phyloP scores from a whole-genome alignment of 2,329 filamentous ascomycete species.

The Calonectria honghensis region DNA sequence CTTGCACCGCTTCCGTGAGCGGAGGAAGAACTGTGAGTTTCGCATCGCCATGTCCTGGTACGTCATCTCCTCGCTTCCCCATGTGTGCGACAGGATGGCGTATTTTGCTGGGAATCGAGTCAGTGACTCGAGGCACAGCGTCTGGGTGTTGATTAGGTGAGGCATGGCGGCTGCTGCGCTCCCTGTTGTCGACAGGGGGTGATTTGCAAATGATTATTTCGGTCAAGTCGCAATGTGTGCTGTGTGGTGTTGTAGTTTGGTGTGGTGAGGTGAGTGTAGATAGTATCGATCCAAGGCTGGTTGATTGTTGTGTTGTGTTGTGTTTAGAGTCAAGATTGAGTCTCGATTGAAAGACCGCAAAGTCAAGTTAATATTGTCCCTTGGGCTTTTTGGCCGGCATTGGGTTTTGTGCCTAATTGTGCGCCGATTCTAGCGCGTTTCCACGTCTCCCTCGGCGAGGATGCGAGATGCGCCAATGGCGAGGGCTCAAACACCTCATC shows the following conservation, averaged over 20 bases:
- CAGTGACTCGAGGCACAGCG: slow-evolving; percentile 11
- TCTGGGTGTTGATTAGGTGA: slow-evolving; percentile 21
- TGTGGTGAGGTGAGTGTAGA: not conserved
- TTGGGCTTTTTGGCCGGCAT: not conserved
- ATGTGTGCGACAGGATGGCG: slow-evolving; percentile 20
- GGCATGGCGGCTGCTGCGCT: slow-evolving; percentile 9
- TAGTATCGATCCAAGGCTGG: not conserved
- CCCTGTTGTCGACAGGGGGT: not conserved
- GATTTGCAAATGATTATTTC: not conserved
- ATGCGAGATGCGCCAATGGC: not conserved
- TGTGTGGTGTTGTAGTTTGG: not conserved
- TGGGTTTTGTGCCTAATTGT: not conserved
- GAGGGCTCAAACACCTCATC: not conserved
- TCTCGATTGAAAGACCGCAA: not conserved
- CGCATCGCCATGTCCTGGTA: slow-evolving; percentile 13
- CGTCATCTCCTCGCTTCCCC: slow-evolving; percentile 5
- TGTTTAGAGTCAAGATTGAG: not conserved
- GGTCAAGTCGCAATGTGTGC: not conserved
- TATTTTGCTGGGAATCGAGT: slow-evolving; percentile 6
- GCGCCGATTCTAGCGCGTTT: not conserved
- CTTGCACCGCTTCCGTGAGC: not conserved
- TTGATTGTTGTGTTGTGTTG: not conserved
- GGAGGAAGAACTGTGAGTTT: slow-evolving; percentile 7
- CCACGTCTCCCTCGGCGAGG: not conserved
- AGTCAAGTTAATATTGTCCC: slow-evolving; percentile 1